Percentiles rank a stretch among this genome's conserved stretches.
phyloP scores from a whole-genome alignment of 139 green algal genomes.

The Chlamydomonas schloesseri region DNA sequence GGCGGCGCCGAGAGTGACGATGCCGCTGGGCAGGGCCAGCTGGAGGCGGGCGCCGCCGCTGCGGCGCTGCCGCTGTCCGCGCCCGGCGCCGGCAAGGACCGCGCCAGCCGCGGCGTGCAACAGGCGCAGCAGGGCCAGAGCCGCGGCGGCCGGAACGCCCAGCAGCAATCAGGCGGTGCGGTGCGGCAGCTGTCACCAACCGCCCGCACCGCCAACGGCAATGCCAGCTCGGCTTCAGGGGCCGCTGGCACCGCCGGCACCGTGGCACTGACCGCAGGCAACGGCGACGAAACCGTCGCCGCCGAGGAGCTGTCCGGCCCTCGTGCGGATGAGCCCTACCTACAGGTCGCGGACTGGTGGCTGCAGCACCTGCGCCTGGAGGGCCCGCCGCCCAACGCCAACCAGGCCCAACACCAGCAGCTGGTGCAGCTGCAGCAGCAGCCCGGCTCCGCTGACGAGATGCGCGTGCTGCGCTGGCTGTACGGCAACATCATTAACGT shows the following conservation, averaged over 20 bases:
- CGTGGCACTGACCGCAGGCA: not conserved
- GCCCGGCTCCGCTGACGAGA: not conserved
- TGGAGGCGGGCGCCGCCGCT: not conserved
- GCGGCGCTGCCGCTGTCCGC: not conserved
- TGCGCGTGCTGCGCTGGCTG: conserved; percentile 76
- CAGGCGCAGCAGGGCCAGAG: not conserved
- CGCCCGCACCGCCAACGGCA: not conserved
- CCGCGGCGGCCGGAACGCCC: not conserved
- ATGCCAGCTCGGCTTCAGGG: not conserved
- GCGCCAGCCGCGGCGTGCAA: not conserved
- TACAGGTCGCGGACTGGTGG: conserved; percentile 74
- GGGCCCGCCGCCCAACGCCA: not conserved
- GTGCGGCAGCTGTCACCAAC: not conserved
- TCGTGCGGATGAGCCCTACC: conserved; percentile 48
- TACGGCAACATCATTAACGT: conserved; percentile 77
- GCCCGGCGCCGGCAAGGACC: not conserved
- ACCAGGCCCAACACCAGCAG: not conserved
- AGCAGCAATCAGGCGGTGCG: not conserved
- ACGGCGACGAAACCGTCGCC: not conserved
- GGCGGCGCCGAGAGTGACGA: conserved; percentile 33
- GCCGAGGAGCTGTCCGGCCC: conserved; percentile 26
- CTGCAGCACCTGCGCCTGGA: conserved; percentile 42
- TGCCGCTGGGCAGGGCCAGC: not conserved
- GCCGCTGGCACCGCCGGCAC: not conserved
- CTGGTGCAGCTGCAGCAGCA: not conserved